phyloP scores from a whole-genome alignment of 2,329 filamentous ascomycete species.

The Beauveria sp. region DNA sequence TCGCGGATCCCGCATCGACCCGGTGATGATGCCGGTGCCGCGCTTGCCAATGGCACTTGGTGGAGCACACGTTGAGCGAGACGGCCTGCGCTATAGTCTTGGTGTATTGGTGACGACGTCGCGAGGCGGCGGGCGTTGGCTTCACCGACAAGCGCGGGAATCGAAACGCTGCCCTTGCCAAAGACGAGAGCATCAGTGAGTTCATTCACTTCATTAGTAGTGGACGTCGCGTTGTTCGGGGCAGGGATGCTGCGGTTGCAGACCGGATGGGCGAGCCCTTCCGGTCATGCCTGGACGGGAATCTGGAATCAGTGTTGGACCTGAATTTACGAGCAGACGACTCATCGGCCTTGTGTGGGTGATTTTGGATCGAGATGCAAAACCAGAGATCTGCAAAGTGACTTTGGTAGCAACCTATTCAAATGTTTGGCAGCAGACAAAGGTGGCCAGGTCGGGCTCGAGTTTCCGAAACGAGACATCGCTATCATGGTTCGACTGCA shows the following conservation, averaged over 20 bases:
- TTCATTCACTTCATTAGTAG: constrained; percentile 15
- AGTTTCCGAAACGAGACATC: constrained; percentile 12
- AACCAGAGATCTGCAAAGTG: constrained; percentile 16
- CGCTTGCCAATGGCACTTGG: constrained; percentile 4
- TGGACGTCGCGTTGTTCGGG: constrained; percentile 1
- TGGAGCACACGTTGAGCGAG: constrained; percentile 19
- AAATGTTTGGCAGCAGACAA: constrained; percentile 19
- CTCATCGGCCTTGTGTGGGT: constrained; percentile 12
- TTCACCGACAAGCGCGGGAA: constrained; percentile 14
- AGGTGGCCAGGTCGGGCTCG: constrained; percentile 16
- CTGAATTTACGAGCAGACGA: constrained; percentile 12
- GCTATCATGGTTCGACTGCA: neutral
- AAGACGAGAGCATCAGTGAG: constrained; percentile 17
- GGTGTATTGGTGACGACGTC: constrained; percentile 17
- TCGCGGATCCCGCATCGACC: constrained; percentile 11
- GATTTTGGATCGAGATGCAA: constrained; percentile 12
- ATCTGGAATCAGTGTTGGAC: constrained; percentile 13
- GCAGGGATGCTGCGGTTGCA: constrained; percentile 15
- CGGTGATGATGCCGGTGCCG: constrained; percentile 12
- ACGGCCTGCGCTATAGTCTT: constrained; percentile 21
- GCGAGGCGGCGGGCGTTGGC: constrained; percentile 14
- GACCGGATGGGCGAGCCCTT: constrained; percentile 14
- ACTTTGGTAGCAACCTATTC: constrained; percentile 18
- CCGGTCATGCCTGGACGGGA: constrained; percentile 17
- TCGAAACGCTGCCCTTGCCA: constrained; percentile 10